These are phyloP conservation scores for Aspergillus arachidicola DNA, from an alignment of 2,329 filamentous ascomycete species.

Conservation along the genomic window DNA sequence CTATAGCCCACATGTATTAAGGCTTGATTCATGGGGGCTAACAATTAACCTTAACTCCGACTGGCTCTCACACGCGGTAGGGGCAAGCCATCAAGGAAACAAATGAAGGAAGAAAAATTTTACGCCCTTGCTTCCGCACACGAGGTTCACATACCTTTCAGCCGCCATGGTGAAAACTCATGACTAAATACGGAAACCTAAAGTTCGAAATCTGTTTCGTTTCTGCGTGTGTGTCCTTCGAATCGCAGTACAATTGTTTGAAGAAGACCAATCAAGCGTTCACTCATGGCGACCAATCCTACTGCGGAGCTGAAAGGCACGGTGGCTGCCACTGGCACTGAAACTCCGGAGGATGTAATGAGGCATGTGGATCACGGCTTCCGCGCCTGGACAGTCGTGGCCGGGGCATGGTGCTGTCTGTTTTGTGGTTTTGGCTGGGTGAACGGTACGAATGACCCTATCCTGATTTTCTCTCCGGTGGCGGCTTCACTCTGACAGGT, in stretches of 20 bases:
- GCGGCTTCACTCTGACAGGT: not conserved
- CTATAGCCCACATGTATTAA: not conserved
- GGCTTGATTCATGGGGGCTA: not conserved
- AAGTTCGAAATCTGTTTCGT: not conserved
- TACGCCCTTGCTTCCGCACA: not conserved
- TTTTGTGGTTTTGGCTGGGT: constrained; percentile 53
- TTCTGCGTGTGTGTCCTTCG: not conserved
- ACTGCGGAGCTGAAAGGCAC: not conserved
- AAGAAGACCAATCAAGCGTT: not conserved
- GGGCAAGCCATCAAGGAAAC: too few species aligned
- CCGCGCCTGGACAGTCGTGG: constrained; percentile 59
- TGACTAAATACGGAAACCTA: not conserved
- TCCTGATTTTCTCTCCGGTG: not conserved
- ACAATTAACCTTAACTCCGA: not conserved
- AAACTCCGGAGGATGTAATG: not conserved
- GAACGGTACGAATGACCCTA: constrained; percentile 41
- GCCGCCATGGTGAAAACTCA: not conserved
- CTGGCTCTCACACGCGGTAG: not conserved
- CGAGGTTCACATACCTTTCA: not conserved
- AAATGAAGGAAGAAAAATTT: not conserved
- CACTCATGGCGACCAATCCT: not conserved
- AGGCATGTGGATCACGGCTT: constrained; percentile 12
- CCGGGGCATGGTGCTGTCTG: constrained; percentile 46
- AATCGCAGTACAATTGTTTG: not conserved
- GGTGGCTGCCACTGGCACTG: not conserved